Base-by-base conservation (phyloP, 805 yeast genomes). In the Kluyveromyces aestuarii region DNA sequence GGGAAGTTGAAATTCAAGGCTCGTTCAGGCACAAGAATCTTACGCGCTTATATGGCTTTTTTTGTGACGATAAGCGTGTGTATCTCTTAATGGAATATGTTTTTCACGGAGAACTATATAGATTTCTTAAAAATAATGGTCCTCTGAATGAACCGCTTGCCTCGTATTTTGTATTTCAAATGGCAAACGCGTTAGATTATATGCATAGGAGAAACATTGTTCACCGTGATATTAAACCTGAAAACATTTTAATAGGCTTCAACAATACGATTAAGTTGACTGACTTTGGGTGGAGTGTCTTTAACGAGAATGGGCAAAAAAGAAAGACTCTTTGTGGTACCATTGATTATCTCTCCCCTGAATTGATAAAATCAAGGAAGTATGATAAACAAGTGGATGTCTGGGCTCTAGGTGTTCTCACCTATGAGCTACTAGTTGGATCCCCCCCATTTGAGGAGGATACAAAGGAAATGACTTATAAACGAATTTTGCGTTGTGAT, bases 211-310 rank as follows among this genome's bases (percentile, higher is more conserved):
- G 83, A 57, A 80, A 83, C 54, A 81, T 93, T 41, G 85, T 91
- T 27, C 99, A 91, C 61, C 75, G 98, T 51, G 99, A 91, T 62
- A 79, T 91, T 54, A 91, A 91, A 65, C 98, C 98, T 0, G 98
- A 93, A 62, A 91, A 91, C 58, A 85, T 91, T 45, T 68, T 91
- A 40, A 70, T 91, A 10, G 87, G 88, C 7, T 75, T 81, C 51
- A 80, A 87, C 60, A 86, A 89, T 53, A 77, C 77, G 21, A 74
- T 91, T 48, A 91, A 90, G 63, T 74, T 91, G 37, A 84, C 96
- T 17, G 99, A 91, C 67, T 91, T 93, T 63, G 99, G 99, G 13
- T 91, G 97, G 97, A 84, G 95, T 48, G 91, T 90, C 2, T 53
- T 58, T 8, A 81, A 80, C 55, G 75, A 85, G 0, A 79, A 80